Conservation (phyloP, 2,329 filamentous ascomycete genomes). For the Arthrobotrys conoides region DNA sequence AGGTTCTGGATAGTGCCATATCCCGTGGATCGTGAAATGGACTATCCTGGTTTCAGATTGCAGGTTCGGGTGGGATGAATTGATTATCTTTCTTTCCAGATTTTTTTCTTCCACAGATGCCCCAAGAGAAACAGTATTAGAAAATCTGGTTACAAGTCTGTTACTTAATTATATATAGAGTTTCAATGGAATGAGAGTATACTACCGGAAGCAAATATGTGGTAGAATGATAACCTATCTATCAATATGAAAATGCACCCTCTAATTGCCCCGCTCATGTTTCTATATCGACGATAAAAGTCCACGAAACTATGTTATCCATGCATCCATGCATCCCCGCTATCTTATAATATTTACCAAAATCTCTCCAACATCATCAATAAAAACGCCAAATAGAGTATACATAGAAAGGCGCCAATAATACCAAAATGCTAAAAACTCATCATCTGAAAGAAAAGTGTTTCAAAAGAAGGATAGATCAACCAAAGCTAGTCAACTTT, state of each 20-base stretch:
- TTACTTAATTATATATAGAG: no score
- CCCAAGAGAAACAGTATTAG: no score
- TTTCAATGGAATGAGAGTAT: no score
- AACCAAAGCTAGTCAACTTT: conserved; percentile 51
- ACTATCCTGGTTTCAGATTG: neutral
- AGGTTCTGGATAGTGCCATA: neutral
- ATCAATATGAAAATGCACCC: no score
- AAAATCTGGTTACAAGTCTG: no score
- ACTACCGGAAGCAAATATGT: no score
- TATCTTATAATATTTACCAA: neutral
- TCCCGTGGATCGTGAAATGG: neutral
- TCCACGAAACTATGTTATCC: neutral
- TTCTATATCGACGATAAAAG: no score
- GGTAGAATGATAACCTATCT: no score
- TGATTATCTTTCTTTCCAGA: no score
- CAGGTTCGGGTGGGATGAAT: neutral
- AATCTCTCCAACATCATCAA: neutral
- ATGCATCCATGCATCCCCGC: neutral
- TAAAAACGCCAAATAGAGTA: neutral
- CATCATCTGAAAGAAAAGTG: conserved; percentile 5
- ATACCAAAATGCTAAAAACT: conserved; percentile 27
- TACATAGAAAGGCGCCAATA: conserved; percentile 1
- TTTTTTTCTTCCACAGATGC: no score
- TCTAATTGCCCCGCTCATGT: neutral
- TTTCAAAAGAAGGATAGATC: conserved; percentile 37